These are phyloP conservation scores for Tolypocladium amazonense DNA, from an alignment of 2,329 filamentous ascomycete genomes.

Conservation along the genomic window DNA sequence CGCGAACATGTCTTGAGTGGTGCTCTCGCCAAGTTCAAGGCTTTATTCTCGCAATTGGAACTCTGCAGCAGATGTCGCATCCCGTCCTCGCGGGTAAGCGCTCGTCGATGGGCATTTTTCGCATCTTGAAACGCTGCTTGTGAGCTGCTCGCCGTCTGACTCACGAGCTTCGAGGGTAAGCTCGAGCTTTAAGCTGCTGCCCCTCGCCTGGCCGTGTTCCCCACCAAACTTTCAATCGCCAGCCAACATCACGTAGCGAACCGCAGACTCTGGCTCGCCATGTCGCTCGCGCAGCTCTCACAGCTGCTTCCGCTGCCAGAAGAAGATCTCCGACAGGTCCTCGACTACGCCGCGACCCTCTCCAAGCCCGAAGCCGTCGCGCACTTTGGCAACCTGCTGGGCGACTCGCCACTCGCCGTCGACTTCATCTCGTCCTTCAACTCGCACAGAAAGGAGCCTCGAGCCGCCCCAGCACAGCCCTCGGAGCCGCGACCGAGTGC, in stretches of 20 bases:
- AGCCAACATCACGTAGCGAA: background rate
- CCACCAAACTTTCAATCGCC: background rate
- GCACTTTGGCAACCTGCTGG: constrained; percentile 80
- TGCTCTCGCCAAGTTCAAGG: too few species aligned
- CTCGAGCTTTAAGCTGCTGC: background rate
- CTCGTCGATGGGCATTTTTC: background rate
- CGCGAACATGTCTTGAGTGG: background rate
- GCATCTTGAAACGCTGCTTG: background rate
- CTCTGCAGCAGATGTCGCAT: background rate
- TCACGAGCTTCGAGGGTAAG: background rate
- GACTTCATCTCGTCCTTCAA: constrained; percentile 81
- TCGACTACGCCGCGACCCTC: constrained; percentile 70
- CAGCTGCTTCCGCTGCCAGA: constrained; percentile 77
- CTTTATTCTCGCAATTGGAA: background rate
- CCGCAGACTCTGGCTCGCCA: constrained; percentile 11
- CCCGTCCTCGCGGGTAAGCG: background rate
- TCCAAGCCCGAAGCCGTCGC: constrained; percentile 68
- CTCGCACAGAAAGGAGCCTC: constrained; percentile 40
- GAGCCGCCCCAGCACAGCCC: constrained; percentile 2
- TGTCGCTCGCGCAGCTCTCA: constrained; percentile 59
- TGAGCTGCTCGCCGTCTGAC: background rate
- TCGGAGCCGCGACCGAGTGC: constrained; percentile 11
- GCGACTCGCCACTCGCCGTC: constrained; percentile 66
- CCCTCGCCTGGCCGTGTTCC: background rate
- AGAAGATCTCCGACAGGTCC: constrained; percentile 70